Percentiles rank a stretch among this genome's conserved stretches.
Evolutionary conservation across 1,139 yeast genomes (phyloP).

Genomic region (Trichomonascaceae sp.): DNA sequence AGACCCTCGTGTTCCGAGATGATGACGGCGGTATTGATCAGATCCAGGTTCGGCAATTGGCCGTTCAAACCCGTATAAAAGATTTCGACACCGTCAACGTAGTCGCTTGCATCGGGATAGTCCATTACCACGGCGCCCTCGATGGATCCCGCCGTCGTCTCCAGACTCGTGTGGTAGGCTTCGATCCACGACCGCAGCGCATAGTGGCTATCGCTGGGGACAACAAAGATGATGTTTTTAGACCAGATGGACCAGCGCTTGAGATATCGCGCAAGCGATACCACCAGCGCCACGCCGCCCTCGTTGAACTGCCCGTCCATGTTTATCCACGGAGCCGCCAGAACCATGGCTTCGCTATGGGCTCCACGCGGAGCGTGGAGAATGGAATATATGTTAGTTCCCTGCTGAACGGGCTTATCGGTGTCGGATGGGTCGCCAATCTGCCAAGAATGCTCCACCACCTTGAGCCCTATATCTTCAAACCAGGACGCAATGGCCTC

Average conservation of each 20-base stretch:
- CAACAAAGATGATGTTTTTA: conserved; percentile 77
- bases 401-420: no score
- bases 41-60: conserved; percentile 85
- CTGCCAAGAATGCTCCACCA: conserved; percentile 36
- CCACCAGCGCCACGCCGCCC: conserved; percentile 67
- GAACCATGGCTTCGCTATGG: conserved; percentile 88
- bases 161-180: conserved; percentile 79
- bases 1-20: conserved; percentile 66
- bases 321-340: conserved; percentile 79
- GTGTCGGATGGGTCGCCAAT: no score
- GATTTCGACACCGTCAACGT: conserved; percentile 62
- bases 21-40: conserved; percentile 65
- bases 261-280: conserved; percentile 69
- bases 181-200: conserved; percentile 84
- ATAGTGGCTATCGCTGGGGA: conserved; percentile 58
- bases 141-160: conserved; percentile 87
- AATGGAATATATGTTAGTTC: conserved; percentile 62
- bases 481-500: conserved; percentile 45
- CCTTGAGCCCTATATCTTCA: conserved; percentile 57
- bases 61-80: conserved; percentile 87
- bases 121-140: conserved; percentile 87
- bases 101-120: conserved; percentile 46
- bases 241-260: conserved; percentile 89
- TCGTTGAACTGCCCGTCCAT: conserved; percentile 45
- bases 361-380: conserved; percentile 93